These are phyloP conservation scores for Albatrellus ellisii DNA, from an alignment of 768 basidiomycete genomes.

Conservation along the genomic window DNA sequence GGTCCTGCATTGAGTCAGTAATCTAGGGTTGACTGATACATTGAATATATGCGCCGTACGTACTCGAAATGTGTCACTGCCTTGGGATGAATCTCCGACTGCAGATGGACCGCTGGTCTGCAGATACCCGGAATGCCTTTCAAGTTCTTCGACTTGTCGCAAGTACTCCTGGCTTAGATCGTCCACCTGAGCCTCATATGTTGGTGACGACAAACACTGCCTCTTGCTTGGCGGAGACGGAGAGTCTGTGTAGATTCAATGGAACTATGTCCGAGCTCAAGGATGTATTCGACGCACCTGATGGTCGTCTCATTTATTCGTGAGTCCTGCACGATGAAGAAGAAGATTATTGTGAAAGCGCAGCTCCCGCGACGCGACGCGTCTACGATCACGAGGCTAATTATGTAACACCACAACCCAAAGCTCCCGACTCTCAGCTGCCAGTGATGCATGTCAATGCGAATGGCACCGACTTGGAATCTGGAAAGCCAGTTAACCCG, in stretches of 20 bases:
- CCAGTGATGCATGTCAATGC: too few relatives aligned
- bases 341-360: too few relatives aligned
- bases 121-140: conserved; percentile 6
- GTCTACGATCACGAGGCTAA: too few relatives aligned
- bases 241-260: conserved; percentile 10
- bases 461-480: too few relatives aligned
- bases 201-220: conserved; percentile 48
- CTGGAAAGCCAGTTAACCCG: too few relatives aligned
- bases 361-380: too few relatives aligned
- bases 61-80: background rate
- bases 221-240: conserved; percentile 40
- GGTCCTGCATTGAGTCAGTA: background rate
- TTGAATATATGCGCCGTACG: background rate
- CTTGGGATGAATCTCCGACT: background rate
- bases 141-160: background rate
- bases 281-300: too few relatives aligned
- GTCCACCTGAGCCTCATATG: conserved; percentile 32
- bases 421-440: too few relatives aligned
- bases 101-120: background rate
- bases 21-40: background rate
- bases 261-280: too few relatives aligned
- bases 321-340: too few relatives aligned
- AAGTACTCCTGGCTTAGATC: conserved; percentile 30
- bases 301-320: too few relatives aligned
- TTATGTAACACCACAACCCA: too few relatives aligned